Evolutionary conservation across 305 asterid species (phyloP), one percentile per base, ranked within the genome.

Genomic region (Solanum hybrid): DNA sequence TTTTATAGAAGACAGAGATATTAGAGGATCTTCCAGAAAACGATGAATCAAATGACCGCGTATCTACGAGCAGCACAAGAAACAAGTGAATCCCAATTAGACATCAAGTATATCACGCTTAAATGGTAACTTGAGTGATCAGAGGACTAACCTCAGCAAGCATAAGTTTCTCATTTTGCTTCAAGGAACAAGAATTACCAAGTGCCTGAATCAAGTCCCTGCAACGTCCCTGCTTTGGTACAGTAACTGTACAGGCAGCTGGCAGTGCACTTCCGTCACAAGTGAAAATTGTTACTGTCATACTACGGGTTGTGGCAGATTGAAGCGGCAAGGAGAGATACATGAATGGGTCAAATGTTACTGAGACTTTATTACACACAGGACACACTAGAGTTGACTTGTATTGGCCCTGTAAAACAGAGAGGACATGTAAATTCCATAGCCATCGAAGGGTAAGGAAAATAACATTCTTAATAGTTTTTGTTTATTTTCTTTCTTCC

Each of bases 301-400:
- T 98, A 91, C 93, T 96, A 60, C 99, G 98, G 87, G 96, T 92
- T 86, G 96, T 94, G 40, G 99, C 94, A 7, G 98, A 93, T 93
- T 96, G 99, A 91, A 98, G 98, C 2, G 99, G 99, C 94, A 98
- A 88, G 86, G 99, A 98, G 75, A 98, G 96, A 89, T 96, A 96
- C 99, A 98, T 98, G 95, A 96, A 96, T 22, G 99, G 99, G 92
- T 98, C 99, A 69, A 98, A 98, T 88, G 99, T 98, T 77, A 96
- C 95, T 10, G 99, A 98, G 88, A 98, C 95, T 92, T 98, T 98
- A 90, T 95, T 93, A 91, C 99, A 98, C 79, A 91, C 94, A 89
- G 99, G 99, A 93, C 99, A 98, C 87, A 98, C 98, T 87, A 98
- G 95, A 90, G 99, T 98, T 66, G 99, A 98, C 94, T 98, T 98